phyloP scores from a whole-genome alignment of 2,329 filamentous ascomycete species.

The Emmonsia crescens region DNA sequence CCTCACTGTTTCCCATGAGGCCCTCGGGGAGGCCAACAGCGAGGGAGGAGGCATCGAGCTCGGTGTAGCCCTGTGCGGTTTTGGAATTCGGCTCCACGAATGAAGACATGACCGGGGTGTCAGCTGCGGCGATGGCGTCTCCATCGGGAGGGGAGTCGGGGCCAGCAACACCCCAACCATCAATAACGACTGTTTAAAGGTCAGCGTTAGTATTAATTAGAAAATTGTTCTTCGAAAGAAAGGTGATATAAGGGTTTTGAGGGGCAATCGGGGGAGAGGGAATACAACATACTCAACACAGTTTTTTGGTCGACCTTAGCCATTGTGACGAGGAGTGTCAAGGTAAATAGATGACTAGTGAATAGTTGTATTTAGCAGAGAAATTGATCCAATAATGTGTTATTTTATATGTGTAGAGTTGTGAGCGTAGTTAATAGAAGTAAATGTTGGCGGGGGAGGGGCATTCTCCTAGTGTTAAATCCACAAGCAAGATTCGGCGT shows the following conservation, averaged over 20 bases:
- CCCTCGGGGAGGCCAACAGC: constrained; percentile 94
- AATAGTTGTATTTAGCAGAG: background rate
- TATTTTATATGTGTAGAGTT: background rate
- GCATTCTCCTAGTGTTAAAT: background rate
- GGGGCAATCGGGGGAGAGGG: constrained; percentile 13
- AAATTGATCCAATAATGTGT: background rate
- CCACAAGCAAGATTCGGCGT: background rate
- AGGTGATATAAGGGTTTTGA: constrained; percentile 5
- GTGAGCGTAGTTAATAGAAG: background rate
- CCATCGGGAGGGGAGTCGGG: constrained; percentile 73
- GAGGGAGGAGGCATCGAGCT: constrained; percentile 90
- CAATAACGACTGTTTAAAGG: constrained; percentile 74
- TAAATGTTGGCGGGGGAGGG: constrained; percentile 1
- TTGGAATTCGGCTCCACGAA: constrained; percentile 58
- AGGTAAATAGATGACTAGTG: background rate
- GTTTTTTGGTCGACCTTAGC: constrained; percentile 58
- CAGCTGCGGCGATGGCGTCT: constrained; percentile 87
- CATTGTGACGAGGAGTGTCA: constrained; percentile 39
- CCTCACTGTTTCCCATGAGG: constrained; percentile 97
- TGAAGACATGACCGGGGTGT: constrained; percentile 90
- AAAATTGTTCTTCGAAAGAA: constrained; percentile 20
- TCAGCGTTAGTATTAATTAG: constrained; percentile 11
- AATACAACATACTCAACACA: constrained; percentile 48
- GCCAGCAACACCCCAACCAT: constrained; percentile 89
- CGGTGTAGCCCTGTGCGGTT: constrained; percentile 71